Evolutionary conservation across 352 stramenopile genomes (phyloP).

Genomic region (Phytopythium montanum): DNA sequence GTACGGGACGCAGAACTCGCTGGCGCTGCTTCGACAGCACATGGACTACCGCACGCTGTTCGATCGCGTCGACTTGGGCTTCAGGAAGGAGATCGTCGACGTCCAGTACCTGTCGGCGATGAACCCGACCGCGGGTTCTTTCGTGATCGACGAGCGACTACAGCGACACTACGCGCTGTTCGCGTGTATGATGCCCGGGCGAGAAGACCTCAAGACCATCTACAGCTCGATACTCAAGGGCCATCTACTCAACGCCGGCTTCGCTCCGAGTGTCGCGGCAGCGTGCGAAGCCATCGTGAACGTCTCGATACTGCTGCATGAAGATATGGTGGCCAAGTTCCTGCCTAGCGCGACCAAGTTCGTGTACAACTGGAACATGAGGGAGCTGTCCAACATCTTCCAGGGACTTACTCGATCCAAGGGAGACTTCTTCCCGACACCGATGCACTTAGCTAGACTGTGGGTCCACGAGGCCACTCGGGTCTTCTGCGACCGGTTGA

Average conservation of each 20-base stretch:
- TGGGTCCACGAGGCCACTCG: constrained; percentile 97
- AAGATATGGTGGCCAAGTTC: constrained; percentile 93
- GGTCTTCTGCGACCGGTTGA: constrained; percentile 96
- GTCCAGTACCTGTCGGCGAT: constrained; percentile 96
- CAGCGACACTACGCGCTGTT: constrained; percentile 96
- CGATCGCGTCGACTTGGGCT: constrained; percentile 93
- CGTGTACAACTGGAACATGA: constrained; percentile 99
- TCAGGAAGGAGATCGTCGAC: constrained; percentile 96
- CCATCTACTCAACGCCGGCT: constrained; percentile 89
- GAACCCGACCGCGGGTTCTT: constrained; percentile 96
- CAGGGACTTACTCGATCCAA: constrained; percentile 92
- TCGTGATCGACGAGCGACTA: constrained; percentile 96
- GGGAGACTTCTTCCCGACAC: constrained; percentile 90
- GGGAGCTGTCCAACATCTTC: constrained; percentile 96
- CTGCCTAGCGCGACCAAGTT: constrained; percentile 96
- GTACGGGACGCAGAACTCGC: constrained; percentile 96
- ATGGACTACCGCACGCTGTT: constrained; percentile 97
- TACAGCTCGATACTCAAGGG: constrained; percentile 95
- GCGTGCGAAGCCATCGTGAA: constrained; percentile 88
- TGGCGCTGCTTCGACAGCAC: constrained; percentile 94
- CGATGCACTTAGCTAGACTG: constrained; percentile 84
- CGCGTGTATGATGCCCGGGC: constrained; percentile 93
- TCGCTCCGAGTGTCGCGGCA: constrained; percentile 53
- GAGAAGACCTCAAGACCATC: constrained; percentile 94
- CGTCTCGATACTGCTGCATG: constrained; percentile 88